Conservation (phyloP, 2,329 filamentous ascomycete genomes). For the Aspergillus hiratsukae region DNA sequence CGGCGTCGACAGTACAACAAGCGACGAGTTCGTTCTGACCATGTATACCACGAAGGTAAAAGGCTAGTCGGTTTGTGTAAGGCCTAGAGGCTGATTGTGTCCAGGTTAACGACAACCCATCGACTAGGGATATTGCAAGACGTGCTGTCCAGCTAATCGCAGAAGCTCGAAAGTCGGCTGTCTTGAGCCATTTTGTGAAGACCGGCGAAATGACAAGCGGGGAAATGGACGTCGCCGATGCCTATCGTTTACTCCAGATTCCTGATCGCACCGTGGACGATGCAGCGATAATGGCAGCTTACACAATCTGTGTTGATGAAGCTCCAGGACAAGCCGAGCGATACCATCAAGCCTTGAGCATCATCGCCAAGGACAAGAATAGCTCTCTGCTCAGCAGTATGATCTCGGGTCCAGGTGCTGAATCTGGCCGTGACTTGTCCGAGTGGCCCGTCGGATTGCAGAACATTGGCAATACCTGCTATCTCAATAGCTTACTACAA, state of each 20-base stretch:
- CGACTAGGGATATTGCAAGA: slow-evolving; percentile 46
- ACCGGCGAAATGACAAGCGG: slow-evolving; percentile 47
- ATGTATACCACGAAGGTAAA: slow-evolving; percentile 54
- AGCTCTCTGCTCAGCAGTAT: slow-evolving; percentile 34
- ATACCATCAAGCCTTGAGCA: slow-evolving; percentile 44
- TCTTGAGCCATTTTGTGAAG: slow-evolving; percentile 49
- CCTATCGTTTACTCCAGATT: slow-evolving; percentile 50
- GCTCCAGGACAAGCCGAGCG: slow-evolving; percentile 43
- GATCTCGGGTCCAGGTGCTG: slow-evolving; percentile 27
- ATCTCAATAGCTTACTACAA: slow-evolving; percentile 92
- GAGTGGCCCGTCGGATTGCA: slow-evolving; percentile 77
- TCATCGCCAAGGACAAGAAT: slow-evolving; percentile 43
- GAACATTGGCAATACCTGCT: slow-evolving; percentile 97
- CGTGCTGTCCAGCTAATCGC: slow-evolving; percentile 59
- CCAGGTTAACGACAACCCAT: slow-evolving; percentile 49
- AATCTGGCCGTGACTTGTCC: slow-evolving; percentile 32
- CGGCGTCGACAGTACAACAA: slow-evolving; percentile 45
- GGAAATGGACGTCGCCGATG: slow-evolving; percentile 54
- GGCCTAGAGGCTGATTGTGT: slow-evolving; percentile 4
- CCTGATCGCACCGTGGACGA: slow-evolving; percentile 50
- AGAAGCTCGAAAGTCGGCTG: slow-evolving; percentile 52
- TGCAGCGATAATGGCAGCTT: slow-evolving; percentile 47
- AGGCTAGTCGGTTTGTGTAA: not conserved
- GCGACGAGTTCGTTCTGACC: slow-evolving; percentile 56
- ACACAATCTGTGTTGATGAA: slow-evolving; percentile 44